phyloP scores from a whole-genome alignment of 352 stramenopile species.

The Blastocystis sp. region DNA sequence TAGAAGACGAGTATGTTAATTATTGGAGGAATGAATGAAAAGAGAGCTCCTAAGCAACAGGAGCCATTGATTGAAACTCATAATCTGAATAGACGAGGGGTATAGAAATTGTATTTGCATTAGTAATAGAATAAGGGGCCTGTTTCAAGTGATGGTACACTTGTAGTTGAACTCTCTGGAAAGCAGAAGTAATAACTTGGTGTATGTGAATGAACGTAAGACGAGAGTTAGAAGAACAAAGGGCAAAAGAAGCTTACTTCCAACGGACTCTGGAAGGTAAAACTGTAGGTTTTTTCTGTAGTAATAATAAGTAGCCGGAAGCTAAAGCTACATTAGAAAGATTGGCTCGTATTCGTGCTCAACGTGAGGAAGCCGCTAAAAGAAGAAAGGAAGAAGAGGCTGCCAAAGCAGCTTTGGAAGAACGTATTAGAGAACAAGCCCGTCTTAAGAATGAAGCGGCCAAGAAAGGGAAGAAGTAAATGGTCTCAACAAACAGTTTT shows the following conservation, averaged over 20 bases:
- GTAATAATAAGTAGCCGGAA: not conserved
- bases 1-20: not conserved
- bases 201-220: not conserved
- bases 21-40: not conserved
- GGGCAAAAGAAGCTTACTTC: conserved; percentile 55
- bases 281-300: not conserved
- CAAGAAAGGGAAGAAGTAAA: conserved; percentile 56
- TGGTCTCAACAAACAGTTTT: not conserved
- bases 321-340: conserved; percentile 53
- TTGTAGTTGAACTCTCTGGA: conserved; percentile 50
- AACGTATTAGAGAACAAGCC: conserved; percentile 34
- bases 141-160: not conserved
- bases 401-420: conserved; percentile 2
- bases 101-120: not conserved
- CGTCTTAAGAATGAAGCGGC: conserved; percentile 18
- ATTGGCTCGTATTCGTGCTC: conserved; percentile 47
- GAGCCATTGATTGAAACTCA: not conserved
- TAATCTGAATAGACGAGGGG: conserved; percentile 21
- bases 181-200: conserved; percentile 12
- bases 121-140: not conserved
- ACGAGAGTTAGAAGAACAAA: conserved; percentile 41
- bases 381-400: conserved; percentile 64
- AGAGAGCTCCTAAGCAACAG: not conserved
- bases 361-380: conserved; percentile 44
- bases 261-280: conserved; percentile 52